Conservation (phyloP, 306 rosid species). For the Prunus campanulata region DNA sequence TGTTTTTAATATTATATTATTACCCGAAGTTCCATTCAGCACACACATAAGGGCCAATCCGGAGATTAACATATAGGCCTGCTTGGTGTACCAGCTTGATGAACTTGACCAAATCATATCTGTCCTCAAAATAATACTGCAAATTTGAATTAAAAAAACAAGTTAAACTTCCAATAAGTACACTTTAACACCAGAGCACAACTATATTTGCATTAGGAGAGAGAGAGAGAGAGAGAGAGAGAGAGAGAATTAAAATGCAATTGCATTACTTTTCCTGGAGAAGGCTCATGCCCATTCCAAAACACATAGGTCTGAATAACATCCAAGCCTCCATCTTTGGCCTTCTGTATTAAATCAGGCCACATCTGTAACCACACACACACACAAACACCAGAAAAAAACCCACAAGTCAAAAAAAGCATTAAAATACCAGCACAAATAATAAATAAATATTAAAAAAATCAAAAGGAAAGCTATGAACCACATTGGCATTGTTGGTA, state of each 20-base stretch:
- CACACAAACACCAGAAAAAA: background rate
- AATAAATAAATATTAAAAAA: background rate
- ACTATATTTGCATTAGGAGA: background rate
- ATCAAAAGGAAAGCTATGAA: constrained; percentile 10
- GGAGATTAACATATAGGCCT: constrained; percentile 87
- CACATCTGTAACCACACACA: constrained; percentile 62
- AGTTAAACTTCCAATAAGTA: constrained; percentile 5
- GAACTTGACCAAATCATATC: constrained; percentile 85
- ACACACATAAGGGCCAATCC: constrained; percentile 90
- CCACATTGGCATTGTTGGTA: constrained; percentile 32
- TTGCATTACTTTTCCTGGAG: constrained; percentile 68
- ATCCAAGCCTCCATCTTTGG: constrained; percentile 95
- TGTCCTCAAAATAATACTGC: constrained; percentile 87
- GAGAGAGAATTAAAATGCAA: background rate
- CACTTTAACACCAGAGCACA: background rate
- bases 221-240: background rate
- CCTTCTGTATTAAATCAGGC: constrained; percentile 87
- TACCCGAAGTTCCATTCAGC: constrained; percentile 99
- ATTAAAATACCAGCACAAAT: background rate
- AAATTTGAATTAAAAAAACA: constrained; percentile 4
- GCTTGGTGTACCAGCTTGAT: constrained; percentile 85
- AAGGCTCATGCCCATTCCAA: constrained; percentile 96
- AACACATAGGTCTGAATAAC: constrained; percentile 92
- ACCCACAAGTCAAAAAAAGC: background rate
- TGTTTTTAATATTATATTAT: background rate